A percentile compares a stretch with the other conserved stretches of the same genome.
phyloP scores from a whole-genome alignment of 768 basidiomycete species.

The Boletus reticulatus region DNA sequence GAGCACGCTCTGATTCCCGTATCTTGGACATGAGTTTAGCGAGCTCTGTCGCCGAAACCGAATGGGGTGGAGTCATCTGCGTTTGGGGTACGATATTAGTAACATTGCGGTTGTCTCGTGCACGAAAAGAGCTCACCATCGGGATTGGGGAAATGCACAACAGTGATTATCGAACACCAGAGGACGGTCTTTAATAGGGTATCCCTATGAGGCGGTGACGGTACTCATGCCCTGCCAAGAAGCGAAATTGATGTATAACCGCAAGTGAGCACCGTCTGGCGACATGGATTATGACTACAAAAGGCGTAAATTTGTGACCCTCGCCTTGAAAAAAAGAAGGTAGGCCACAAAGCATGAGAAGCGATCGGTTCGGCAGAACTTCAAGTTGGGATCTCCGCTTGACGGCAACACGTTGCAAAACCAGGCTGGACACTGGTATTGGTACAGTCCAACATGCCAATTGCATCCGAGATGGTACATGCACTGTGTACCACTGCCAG shows the following conservation, averaged over 20 bases:
- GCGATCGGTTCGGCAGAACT: too few species aligned
- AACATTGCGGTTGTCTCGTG: background rate
- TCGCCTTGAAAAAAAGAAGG: background rate
- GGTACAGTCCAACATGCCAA: too few species aligned
- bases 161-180: background rate
- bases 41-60: slow-evolving; percentile 13
- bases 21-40: slow-evolving; percentile 18
- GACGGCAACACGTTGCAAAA: slow-evolving; percentile 6
- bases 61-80: slow-evolving; percentile 13
- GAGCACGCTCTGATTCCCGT: slow-evolving; percentile 16
- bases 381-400: too few species aligned
- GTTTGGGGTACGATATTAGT: background rate
- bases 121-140: slow-evolving; percentile 9
- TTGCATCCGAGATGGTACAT: too few species aligned
- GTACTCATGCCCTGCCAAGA: background rate
- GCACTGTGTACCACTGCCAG: too few species aligned
- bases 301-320: background rate
- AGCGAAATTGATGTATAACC: slow-evolving; percentile 10
- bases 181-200: slow-evolving; percentile 12
- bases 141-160: background rate
- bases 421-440: background rate
- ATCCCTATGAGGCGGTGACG: slow-evolving; percentile 7
- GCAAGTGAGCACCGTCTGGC: background rate
- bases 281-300: background rate
- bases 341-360: background rate